Percentiles rank a stretch among this genome's conserved stretches.
Conservation (phyloP, 2,329 filamentous ascomycete genomes). For the Colletotrichum higginsianum region DNA sequence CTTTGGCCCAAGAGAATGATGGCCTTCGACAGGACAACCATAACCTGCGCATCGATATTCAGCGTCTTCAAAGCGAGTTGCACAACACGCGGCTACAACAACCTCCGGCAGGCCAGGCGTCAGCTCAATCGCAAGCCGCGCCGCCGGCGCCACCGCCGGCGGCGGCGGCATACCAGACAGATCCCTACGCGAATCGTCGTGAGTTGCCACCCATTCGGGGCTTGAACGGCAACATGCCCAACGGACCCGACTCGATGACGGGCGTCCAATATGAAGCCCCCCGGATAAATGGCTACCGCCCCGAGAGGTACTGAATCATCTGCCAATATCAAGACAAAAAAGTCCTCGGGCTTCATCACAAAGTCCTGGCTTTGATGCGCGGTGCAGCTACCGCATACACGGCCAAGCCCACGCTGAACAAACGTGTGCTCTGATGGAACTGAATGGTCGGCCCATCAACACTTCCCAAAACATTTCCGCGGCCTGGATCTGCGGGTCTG, state of each 20-base stretch:
- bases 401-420: background rate
- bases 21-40: slow-evolving; percentile 66
- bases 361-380: background rate
- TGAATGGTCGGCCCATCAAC: background rate
- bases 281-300: slow-evolving; percentile 63
- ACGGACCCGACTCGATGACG: slow-evolving; percentile 73
- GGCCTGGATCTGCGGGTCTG: slow-evolving; percentile 6
- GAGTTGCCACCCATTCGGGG: slow-evolving; percentile 72
- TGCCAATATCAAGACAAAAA: background rate
- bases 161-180: slow-evolving; percentile 46
- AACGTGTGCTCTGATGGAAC: background rate
- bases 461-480: slow-evolving; percentile 9
- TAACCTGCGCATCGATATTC: slow-evolving; percentile 62
- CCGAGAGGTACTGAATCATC: slow-evolving; percentile 53
- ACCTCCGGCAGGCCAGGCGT: slow-evolving; percentile 45
- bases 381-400: background rate
- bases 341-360: too few relatives aligned
- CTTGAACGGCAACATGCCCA: slow-evolving; percentile 60
- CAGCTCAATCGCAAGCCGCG: slow-evolving; percentile 27
- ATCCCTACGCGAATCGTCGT: slow-evolving; percentile 56
- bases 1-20: slow-evolving; percentile 60
- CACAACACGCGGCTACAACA: slow-evolving; percentile 46
- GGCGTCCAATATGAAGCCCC: slow-evolving; percentile 74
- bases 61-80: slow-evolving; percentile 60
- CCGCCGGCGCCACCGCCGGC: slow-evolving; percentile 45